Conservation (phyloP, 2,329 filamentous ascomycete genomes). For the Monilinia aucupariae region DNA sequence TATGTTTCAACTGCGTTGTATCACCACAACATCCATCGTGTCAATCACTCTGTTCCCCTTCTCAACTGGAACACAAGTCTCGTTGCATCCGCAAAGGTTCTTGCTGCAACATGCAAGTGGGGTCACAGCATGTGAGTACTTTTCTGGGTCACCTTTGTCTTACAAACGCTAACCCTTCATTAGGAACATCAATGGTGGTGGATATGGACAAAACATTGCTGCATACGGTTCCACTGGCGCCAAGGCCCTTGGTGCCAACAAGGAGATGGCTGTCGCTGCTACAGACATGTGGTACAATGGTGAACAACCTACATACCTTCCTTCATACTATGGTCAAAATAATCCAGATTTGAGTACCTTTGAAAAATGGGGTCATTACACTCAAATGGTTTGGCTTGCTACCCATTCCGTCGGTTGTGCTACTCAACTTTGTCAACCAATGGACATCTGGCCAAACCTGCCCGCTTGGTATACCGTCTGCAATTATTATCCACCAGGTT, state of each 20-base stretch:
- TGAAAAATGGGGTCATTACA: slow-evolving; percentile 65
- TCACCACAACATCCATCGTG: slow-evolving; percentile 18
- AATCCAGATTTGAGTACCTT: slow-evolving; percentile 59
- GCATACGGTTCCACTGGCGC: slow-evolving; percentile 47
- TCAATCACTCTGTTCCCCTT: slow-evolving; percentile 16
- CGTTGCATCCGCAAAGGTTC: slow-evolving; percentile 16
- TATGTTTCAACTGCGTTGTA: slow-evolving; percentile 17
- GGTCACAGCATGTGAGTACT: slow-evolving; percentile 54
- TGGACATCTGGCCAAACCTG: slow-evolving; percentile 37
- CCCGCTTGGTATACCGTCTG: slow-evolving; percentile 71
- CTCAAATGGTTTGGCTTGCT: slow-evolving; percentile 64
- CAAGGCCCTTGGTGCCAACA: slow-evolving; percentile 41
- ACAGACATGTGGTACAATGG: slow-evolving; percentile 86
- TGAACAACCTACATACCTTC: slow-evolving; percentile 56
- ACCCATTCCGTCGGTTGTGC: slow-evolving; percentile 58
- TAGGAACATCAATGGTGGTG: slow-evolving; percentile 50
- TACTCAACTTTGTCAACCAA: slow-evolving; percentile 47
- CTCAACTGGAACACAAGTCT: slow-evolving; percentile 12
- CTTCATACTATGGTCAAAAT: slow-evolving; percentile 50
- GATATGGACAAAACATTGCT: slow-evolving; percentile 89
- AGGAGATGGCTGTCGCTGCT: slow-evolving; percentile 59
- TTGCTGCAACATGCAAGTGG: slow-evolving; percentile 19
- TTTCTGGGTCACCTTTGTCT: slow-evolving; percentile 2
- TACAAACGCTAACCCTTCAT: background rate
- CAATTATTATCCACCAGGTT: slow-evolving; percentile 58